Conservation (phyloP, 495 filamentous ascomycete genomes). For the Tuber brumale region DNA sequence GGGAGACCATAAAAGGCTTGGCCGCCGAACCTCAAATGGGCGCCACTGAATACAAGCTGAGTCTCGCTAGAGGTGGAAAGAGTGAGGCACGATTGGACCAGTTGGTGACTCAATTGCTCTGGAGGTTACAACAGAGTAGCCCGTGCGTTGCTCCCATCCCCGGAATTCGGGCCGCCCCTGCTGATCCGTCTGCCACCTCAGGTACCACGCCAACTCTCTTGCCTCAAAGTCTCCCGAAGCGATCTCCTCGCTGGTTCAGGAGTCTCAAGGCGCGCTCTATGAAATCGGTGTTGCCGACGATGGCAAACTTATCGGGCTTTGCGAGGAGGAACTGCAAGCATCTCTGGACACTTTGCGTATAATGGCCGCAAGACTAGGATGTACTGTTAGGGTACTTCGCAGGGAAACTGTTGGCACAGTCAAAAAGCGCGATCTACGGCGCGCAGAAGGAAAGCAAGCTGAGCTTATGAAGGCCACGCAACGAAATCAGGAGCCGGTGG, state of each 20-base stretch:
- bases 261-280: constrained; percentile 86
- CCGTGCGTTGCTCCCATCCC: constrained; percentile 60
- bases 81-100: constrained; percentile 72
- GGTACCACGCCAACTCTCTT: constrained; percentile 38
- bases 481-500: constrained; percentile 17
- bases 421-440: constrained; percentile 29
- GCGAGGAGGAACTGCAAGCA: constrained; percentile 83
- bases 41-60: constrained; percentile 92
- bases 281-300: constrained; percentile 96
- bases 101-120: constrained; percentile 87
- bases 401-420: constrained; percentile 70
- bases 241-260: constrained; percentile 74
- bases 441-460: constrained; percentile 32
- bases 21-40: constrained; percentile 90
- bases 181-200: constrained; percentile 47
- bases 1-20: constrained; percentile 58
- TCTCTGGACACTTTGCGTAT: constrained; percentile 72
- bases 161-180: constrained; percentile 55
- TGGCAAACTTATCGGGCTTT: constrained; percentile 83
- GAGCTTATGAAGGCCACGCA: constrained; percentile 35
- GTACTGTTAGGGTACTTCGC: constrained; percentile 73
- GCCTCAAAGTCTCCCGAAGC: constrained; percentile 52
- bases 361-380: constrained; percentile 90
- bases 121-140: constrained; percentile 91
- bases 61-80: constrained; percentile 78